phyloP scores from a whole-genome alignment of 768 basidiomycete species.

The Trametes meyenii region DNA sequence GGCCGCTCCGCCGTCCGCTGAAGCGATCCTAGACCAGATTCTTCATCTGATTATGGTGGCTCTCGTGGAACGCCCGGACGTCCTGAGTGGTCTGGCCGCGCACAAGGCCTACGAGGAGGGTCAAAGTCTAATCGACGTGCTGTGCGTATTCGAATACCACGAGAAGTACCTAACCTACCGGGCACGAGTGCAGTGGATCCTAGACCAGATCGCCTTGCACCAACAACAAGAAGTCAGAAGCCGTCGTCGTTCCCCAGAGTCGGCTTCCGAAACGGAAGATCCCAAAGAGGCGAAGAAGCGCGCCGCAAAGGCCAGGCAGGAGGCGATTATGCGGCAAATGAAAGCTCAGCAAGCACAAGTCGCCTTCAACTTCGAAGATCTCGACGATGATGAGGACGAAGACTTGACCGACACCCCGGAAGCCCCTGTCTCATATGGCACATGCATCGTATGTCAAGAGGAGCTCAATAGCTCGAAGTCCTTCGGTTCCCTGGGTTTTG shows the following conservation, averaged over 20 bases:
- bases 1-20: slow-evolving; percentile 72
- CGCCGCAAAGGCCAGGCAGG: slow-evolving; percentile 89
- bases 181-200: slow-evolving; percentile 74
- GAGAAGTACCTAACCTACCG: slow-evolving; percentile 75
- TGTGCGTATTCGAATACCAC: slow-evolving; percentile 79
- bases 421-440: slow-evolving; percentile 67
- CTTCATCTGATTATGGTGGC: slow-evolving; percentile 87
- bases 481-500: slow-evolving; percentile 84
- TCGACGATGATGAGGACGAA: slow-evolving; percentile 73
- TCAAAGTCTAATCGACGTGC: slow-evolving; percentile 66
- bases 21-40: slow-evolving; percentile 88
- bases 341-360: slow-evolving; percentile 90
- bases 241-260: slow-evolving; percentile 48
- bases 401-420: slow-evolving; percentile 53
- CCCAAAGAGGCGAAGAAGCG: slow-evolving; percentile 74
- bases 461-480: slow-evolving; percentile 71
- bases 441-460: slow-evolving; percentile 99
- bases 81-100: slow-evolving; percentile 63
- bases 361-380: slow-evolving; percentile 73
- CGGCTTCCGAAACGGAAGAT: slow-evolving; percentile 43
- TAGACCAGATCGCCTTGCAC: slow-evolving; percentile 58
- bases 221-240: slow-evolving; percentile 59
- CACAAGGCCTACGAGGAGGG: slow-evolving; percentile 57
- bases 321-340: slow-evolving; percentile 95
- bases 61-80: slow-evolving; percentile 65